Percentiles rank a stretch among this genome's conserved stretches.
Conservation (phyloP, 805 yeast species). For the Zygosaccharomyces siamensis region DNA sequence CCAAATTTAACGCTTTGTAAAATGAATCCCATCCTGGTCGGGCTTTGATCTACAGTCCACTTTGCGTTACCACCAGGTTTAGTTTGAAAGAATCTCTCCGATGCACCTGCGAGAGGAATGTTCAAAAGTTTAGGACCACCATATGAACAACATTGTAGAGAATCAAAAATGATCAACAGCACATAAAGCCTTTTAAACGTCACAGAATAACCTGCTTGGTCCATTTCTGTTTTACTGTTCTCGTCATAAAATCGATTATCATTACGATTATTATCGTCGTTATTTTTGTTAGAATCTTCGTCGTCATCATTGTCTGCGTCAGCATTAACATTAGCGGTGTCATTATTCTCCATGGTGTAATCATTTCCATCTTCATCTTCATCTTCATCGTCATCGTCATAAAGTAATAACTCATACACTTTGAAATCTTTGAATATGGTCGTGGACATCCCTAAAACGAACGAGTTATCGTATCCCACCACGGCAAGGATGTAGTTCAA, state of each 20-base stretch:
- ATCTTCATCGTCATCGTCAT: constrained; percentile 16
- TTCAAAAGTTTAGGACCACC: constrained; percentile 41
- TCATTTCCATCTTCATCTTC: constrained; percentile 6
- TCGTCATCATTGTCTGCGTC: constrained; percentile 4
- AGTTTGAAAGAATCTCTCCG: constrained; percentile 15
- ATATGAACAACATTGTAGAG: constrained; percentile 48
- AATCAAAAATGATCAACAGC: constrained; percentile 45
- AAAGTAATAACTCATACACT: constrained; percentile 39
- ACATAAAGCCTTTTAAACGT: constrained; percentile 43
- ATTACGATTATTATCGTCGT: constrained; percentile 6
- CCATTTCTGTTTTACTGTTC: constrained; percentile 17
- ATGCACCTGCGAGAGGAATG: constrained; percentile 23
- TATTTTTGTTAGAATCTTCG: constrained; percentile 6
- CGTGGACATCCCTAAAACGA: constrained; percentile 50
- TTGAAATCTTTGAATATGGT: constrained; percentile 56
- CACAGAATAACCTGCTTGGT: constrained; percentile 31
- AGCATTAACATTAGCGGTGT: constrained; percentile 8
- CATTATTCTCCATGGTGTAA: too few relatives aligned
- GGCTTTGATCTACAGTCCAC: constrained; percentile 31
- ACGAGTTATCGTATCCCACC: constrained; percentile 56
- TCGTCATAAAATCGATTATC: background rate
- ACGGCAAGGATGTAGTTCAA: constrained; percentile 54
- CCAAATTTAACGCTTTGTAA: constrained; percentile 27
- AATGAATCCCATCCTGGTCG: constrained; percentile 20
- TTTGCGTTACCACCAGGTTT: constrained; percentile 10